Base-by-base conservation (phyloP, 768 basidiomycete species). In the Tubosaeta sp. region DNA sequence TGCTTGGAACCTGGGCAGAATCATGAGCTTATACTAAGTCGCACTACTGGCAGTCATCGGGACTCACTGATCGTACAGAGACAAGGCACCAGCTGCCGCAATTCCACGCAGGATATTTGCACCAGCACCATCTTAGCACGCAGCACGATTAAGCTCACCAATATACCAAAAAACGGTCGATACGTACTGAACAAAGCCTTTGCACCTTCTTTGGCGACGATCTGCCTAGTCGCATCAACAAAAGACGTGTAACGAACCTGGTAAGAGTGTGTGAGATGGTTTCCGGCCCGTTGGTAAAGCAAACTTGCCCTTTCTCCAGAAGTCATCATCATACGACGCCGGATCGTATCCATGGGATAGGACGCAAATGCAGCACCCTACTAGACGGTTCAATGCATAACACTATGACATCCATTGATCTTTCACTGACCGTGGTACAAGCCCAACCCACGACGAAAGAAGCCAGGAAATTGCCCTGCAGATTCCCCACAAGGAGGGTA, bases 11-110 rank as follows among this genome's bases (percentile, higher is more conserved):
- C 68, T 69, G 44, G 10, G 29, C 47, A 2, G 33, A 43, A 31
- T 42, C 33, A 17, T 48, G 44, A 61, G 35, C 22, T 22, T 29
- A 29, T 9, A 29, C 22, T 22, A 3, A 22, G 22, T 22, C 22
- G 22, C 22, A 22, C 22, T 22, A 22, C 22, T n/a, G n/a, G n/a
- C 63, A 13, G 22, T 22, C 22, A 22, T 22, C 22, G 22, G 29
- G 31, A 53, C 65, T 58, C 46, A 74, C 75, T 83, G 79, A 72
- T 84, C 83, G 71, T 84, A 84, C 47, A 84, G 63, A 27, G 83
- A 81, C 60, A 84, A 66, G 55, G 81, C 83, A 69, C 83, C 71
- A 19, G 71, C 71, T n/a, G 64, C 64, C 7, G 71, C 71, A n/a
- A 73, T 55, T 68, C 83, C 80, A 66, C 83, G 81, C 61, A 84